Conservation (phyloP, 768 basidiomycete species). For the Suillus discolor region DNA sequence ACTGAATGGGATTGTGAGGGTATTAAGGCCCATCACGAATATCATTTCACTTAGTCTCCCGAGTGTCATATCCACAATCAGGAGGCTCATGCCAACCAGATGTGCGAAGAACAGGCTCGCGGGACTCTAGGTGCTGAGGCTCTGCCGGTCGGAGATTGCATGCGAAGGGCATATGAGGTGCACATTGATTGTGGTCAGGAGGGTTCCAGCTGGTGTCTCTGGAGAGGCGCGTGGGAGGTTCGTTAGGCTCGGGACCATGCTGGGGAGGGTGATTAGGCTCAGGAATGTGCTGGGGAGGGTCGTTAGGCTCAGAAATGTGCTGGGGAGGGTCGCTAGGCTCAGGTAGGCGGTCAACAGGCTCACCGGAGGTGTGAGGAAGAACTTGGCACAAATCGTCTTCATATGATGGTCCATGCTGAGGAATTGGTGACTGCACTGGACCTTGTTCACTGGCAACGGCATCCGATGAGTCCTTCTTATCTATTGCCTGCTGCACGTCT, state of each 20-base stretch:
- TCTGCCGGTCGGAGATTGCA: not conserved
- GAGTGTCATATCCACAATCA: not conserved
- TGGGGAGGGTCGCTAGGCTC: not conserved
- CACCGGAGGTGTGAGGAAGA: too few species aligned
- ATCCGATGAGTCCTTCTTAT: not conserved
- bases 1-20: not conserved
- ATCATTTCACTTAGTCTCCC: not conserved
- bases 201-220: not conserved
- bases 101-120: not conserved
- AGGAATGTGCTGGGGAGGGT: too few species aligned
- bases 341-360: not conserved
- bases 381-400: not conserved
- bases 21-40: not conserved
- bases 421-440: not conserved
- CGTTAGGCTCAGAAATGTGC: too few species aligned
- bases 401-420: not conserved
- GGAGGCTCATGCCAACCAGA: not conserved
- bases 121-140: not conserved
- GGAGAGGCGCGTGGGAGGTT: too few species aligned
- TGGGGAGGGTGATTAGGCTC: not conserved
- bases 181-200: not conserved
- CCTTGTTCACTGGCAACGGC: not conserved
- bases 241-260: too few species aligned
- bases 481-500: not conserved
- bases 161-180: not conserved